Percentiles rank a stretch among this genome's conserved stretches.
phyloP scores from a whole-genome alignment of 306 rosid species.

The Echinosophora koreensis region DNA sequence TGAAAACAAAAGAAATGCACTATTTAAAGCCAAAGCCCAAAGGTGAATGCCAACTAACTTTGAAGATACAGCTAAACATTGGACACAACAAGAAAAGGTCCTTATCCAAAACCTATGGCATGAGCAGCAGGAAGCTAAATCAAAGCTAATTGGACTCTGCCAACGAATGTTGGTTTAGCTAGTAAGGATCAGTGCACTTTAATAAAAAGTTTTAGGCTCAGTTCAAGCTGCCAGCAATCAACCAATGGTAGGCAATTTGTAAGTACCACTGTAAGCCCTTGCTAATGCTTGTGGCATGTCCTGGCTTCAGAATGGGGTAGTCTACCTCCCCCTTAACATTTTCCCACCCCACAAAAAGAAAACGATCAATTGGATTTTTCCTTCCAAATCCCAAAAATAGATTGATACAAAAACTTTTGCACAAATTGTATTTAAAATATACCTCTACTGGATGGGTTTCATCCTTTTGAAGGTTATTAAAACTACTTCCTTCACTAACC shows the following conservation, averaged over 20 bases:
- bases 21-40: no score
- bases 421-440: conserved; percentile 34
- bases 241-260: background rate
- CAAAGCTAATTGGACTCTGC: no score
- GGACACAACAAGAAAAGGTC: no score
- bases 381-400: conserved; percentile 28
- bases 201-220: background rate
- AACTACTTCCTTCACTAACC: conserved; percentile 52
- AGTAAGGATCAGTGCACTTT: no score
- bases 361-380: conserved; percentile 1
- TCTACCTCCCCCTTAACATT: conserved; percentile 10
- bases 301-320: conserved; percentile 1
- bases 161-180: no score
- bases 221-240: conserved; percentile 22
- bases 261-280: conserved; percentile 12
- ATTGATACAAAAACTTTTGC: conserved; percentile 25
- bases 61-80: no score
- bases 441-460: conserved; percentile 62
- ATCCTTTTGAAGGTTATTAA: conserved; percentile 53
- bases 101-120: background rate
- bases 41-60: no score
- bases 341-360: background rate
- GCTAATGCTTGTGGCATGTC: background rate
- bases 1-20: no score
- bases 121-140: background rate